Percentiles rank a stretch among this genome's conserved stretches.
Evolutionary conservation across 2,329 filamentous ascomycete species (phyloP).

Genomic region (Sporothrix globosa): DNA sequence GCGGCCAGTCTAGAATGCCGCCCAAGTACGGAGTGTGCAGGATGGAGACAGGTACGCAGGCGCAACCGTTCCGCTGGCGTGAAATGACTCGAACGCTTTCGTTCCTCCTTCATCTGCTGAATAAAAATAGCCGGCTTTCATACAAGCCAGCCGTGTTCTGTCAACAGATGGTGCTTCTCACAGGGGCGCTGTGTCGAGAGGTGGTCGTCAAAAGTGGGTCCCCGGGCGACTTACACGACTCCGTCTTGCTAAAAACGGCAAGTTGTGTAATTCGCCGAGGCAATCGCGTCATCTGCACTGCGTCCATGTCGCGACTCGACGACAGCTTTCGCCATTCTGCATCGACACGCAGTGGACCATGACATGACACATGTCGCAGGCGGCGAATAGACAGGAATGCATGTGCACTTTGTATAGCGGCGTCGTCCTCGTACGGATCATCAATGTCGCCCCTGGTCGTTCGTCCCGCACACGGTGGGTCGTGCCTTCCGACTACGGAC

Average conservation of each 20-base stretch:
- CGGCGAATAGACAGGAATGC: too few species aligned
- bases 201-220: constrained; percentile 13
- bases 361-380: neutral
- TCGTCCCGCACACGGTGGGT: neutral
- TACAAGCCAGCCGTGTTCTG: neutral
- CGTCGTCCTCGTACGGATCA: too few species aligned
- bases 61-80: too few species aligned
- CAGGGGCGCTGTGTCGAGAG: neutral
- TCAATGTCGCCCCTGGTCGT: too few species aligned
- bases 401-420: too few species aligned
- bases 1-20: too few species aligned
- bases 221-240: constrained; percentile 1
- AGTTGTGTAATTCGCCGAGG: constrained; percentile 25
- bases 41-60: too few species aligned
- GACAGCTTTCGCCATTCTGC: neutral
- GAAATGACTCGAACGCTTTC: too few species aligned
- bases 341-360: neutral
- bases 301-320: constrained; percentile 5
- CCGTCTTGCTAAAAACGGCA: neutral
- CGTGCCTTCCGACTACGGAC: neutral
- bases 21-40: too few species aligned
- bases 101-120: too few species aligned
- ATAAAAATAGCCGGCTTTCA: too few species aligned
- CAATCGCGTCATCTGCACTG: constrained; percentile 23
- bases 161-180: neutral